Conservation (phyloP, 169 alveolate genomes). For the Neospora caninum region DNA sequence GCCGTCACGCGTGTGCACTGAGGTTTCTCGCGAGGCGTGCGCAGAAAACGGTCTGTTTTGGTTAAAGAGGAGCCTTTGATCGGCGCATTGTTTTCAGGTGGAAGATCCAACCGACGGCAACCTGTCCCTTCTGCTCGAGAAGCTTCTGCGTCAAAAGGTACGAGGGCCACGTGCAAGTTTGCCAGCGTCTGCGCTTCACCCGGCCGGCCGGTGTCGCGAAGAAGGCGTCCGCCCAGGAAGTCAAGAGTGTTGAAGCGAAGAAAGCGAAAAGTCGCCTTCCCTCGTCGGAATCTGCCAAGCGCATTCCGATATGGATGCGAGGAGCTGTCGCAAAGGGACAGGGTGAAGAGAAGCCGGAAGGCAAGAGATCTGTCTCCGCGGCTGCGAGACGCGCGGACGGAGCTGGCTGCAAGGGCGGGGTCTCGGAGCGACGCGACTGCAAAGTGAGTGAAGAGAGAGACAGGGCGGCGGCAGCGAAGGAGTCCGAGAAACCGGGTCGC, state of each 20-base stretch:
- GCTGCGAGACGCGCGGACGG: no score
- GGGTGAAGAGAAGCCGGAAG: not conserved
- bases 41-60: no score
- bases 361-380: not conserved
- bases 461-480: no score
- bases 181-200: not conserved
- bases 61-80: no score
- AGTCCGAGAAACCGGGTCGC: no score
- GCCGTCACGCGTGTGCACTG: no score
- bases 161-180: slow-evolving; percentile 25
- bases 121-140: not conserved
- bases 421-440: no score
- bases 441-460: no score
- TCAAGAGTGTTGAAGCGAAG: not conserved
- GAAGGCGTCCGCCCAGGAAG: not conserved
- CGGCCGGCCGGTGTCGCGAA: not conserved
- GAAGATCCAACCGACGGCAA: not conserved
- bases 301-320: not conserved
- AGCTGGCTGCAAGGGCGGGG: no score
- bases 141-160: not conserved
- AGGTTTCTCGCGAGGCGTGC: no score
- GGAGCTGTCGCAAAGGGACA: not conserved
- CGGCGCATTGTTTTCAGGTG: not conserved
- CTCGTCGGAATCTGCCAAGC: not conserved
- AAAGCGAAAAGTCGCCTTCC: not conserved